Evolutionary conservation across 2,329 filamentous ascomycete genomes (phyloP).

Genomic region (Alternaria brassicae): DNA sequence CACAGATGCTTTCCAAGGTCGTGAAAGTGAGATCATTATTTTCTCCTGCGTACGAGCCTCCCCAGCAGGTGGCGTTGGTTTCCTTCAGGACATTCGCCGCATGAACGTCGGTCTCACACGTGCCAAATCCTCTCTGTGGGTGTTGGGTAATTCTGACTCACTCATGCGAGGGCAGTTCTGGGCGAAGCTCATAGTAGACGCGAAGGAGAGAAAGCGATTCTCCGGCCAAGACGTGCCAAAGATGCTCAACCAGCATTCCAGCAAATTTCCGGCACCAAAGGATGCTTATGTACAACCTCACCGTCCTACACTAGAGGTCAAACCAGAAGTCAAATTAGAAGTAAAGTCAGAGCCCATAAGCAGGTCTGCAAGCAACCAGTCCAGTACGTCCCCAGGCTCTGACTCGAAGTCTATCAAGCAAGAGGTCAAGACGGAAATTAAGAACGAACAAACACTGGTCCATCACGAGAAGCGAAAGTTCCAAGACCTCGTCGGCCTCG

Average conservation of each 20-base stretch:
- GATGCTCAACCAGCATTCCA: conserved; percentile 63
- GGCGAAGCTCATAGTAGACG: conserved; percentile 84
- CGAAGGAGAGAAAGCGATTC: conserved; percentile 75
- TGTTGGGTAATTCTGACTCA: conserved; percentile 88
- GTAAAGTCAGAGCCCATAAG: conserved; percentile 34
- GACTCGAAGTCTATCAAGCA: conserved; percentile 22
- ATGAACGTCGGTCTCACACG: conserved; percentile 99
- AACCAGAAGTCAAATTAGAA: conserved; percentile 28
- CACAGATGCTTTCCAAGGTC: conserved; percentile 95
- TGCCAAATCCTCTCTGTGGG: conserved; percentile 96
- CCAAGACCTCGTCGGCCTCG: conserved; percentile 73
- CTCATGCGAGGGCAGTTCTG: conserved; percentile 90
- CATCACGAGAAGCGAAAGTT: conserved; percentile 80
- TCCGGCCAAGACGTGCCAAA: conserved; percentile 70
- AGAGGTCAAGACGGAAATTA: conserved; percentile 32
- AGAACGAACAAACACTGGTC: conserved; percentile 69
- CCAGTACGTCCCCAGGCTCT: conserved; percentile 18
- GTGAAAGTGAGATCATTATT: conserved; percentile 97
- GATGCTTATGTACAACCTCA: conserved; percentile 32
- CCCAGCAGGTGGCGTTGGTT: conserved; percentile 93
- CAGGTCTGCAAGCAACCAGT: conserved; percentile 32
- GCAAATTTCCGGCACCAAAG: conserved; percentile 46
- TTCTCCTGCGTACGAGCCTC: conserved; percentile 97
- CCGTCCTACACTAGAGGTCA: conserved; percentile 28
- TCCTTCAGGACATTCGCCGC: conserved; percentile 96